These are phyloP conservation scores for Cercospora sesami DNA, from an alignment of 2,329 filamentous ascomycete genomes.

Conservation along the genomic window DNA sequence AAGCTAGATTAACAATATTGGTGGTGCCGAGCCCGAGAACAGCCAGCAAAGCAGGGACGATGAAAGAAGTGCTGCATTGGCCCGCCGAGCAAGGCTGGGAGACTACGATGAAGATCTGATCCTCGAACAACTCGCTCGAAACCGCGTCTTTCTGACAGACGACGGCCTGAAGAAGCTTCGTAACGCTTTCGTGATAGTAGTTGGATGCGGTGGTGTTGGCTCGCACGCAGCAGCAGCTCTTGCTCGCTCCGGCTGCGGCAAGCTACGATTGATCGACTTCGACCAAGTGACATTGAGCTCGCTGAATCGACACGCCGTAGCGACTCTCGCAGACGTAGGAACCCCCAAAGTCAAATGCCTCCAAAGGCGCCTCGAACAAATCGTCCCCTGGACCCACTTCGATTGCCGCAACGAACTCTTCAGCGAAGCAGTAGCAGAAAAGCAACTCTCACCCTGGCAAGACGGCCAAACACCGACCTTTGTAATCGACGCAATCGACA, in stretches of 20 bases:
- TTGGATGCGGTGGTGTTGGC: constrained; percentile 92
- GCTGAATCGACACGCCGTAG: constrained; percentile 92
- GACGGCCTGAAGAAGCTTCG: constrained; percentile 78
- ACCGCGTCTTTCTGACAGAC: constrained; percentile 84
- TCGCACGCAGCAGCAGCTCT: constrained; percentile 87
- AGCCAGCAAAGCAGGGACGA: constrained; percentile 54
- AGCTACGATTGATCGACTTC: constrained; percentile 88
- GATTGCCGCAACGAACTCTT: constrained; percentile 86
- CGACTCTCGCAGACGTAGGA: constrained; percentile 89
- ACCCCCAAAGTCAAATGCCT: constrained; percentile 88
- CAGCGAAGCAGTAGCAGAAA: constrained; percentile 63
- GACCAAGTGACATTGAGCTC: constrained; percentile 96
- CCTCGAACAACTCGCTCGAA: constrained; percentile 89
- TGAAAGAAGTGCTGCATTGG: constrained; percentile 58
- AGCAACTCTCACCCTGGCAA: constrained; percentile 67
- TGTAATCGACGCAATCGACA: constrained; percentile 97
- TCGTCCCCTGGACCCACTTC: constrained; percentile 88
- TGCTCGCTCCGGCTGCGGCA: constrained; percentile 84
- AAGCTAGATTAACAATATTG: constrained; percentile 61
- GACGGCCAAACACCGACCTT: constrained; percentile 69
- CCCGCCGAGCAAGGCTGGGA: constrained; percentile 60
- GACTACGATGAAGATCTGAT: constrained; percentile 72
- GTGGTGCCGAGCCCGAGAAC: constrained; percentile 51
- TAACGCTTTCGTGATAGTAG: constrained; percentile 78
- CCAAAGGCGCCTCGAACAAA: constrained; percentile 74